Base-by-base conservation (phyloP, 2,329 filamentous ascomycete species). In the Corinectria fuckeliana region DNA sequence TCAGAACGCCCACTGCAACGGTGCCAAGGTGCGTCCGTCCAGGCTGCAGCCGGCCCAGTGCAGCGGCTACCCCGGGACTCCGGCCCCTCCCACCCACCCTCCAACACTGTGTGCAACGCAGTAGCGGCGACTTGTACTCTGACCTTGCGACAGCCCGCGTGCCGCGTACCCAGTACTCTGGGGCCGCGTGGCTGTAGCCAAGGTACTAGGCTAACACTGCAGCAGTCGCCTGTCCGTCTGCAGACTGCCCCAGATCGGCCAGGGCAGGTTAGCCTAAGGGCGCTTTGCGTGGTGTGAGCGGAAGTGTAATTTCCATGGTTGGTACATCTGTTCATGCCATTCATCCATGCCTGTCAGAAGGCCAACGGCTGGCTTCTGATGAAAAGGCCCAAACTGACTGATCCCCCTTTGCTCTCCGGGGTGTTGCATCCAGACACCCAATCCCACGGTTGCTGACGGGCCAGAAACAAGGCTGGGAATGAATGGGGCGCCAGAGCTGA, bases 11-110 rank as follows among this genome's bases (percentile, higher is more conserved):
- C n/a, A n/a, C n/a, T n/a, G 30, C 44, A 64, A 64, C 54, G 47
- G 58, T 11, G n/a, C n/a, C n/a, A n/a, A n/a, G 28, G 28, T 55
- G 65, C 66, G 58, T 50, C 60, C 58, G 56, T 54, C 56, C n/a
- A n/a, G n/a, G n/a, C n/a, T n/a, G n/a, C n/a, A n/a, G n/a, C n/a
- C n/a, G n/a, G n/a, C n/a, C n/a, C n/a, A n/a, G 45, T 64, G 61
- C 67, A 68, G 67, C 67, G 59, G 65, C 48, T 68, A 67, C 66
- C 65, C 67, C 67, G 61, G 67, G 34, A 50, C 54, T 44, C 39
- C 51, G 26, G 47, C 48, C 48, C 32, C 48, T 38, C 18, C 39
- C 7, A 25, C 39, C 39, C 23, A 32, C 20, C 25, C 36, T 30
- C 26, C 16, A 32, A 16, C 49, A 62, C 53, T 42, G 63, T 61